These are phyloP conservation scores for Botrytis tulipae DNA, from an alignment of 2,329 filamentous ascomycete genomes.

Conservation along the genomic window DNA sequence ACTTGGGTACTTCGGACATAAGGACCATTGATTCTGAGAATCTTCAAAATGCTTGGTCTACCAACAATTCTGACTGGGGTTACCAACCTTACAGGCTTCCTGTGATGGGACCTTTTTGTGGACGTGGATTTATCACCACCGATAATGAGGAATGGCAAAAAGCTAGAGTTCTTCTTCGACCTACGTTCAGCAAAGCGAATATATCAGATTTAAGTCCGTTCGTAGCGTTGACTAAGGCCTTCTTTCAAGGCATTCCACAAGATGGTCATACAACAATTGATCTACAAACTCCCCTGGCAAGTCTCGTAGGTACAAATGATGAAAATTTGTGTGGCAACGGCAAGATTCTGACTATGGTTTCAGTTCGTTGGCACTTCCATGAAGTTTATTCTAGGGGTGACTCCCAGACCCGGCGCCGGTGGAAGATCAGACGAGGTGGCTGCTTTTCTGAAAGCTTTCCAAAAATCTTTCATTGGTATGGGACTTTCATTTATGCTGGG, in stretches of 20 bases:
- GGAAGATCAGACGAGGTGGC: neutral
- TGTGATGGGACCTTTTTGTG: constrained; percentile 14
- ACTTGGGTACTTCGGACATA: neutral
- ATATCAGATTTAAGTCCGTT: neutral
- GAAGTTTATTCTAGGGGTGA: constrained; percentile 1
- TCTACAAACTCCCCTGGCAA: constrained; percentile 1
- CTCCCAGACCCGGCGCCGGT: neutral
- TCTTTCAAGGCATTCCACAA: neutral
- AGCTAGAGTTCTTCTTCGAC: neutral
- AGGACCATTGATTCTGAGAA: constrained; percentile 9
- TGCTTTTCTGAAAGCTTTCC: constrained; percentile 10
- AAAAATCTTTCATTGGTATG: constrained; percentile 5
- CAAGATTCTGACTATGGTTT: neutral
- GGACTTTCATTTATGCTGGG: constrained; percentile 16
- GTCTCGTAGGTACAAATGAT: constrained; percentile 1
- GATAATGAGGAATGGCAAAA: constrained; percentile 2
- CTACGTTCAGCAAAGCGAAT: constrained; percentile 13
- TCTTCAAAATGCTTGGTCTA: neutral
- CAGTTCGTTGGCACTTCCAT: neutral
- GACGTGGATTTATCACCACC: constrained; percentile 3
- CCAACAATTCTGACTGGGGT: constrained; percentile 5
- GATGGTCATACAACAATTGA: neutral
- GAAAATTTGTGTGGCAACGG: neutral
- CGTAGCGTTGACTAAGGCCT: neutral
- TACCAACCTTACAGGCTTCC: constrained; percentile 6